phyloP scores from a whole-genome alignment of 163 green algal genomes.

The Scenedesmus sp. region DNA sequence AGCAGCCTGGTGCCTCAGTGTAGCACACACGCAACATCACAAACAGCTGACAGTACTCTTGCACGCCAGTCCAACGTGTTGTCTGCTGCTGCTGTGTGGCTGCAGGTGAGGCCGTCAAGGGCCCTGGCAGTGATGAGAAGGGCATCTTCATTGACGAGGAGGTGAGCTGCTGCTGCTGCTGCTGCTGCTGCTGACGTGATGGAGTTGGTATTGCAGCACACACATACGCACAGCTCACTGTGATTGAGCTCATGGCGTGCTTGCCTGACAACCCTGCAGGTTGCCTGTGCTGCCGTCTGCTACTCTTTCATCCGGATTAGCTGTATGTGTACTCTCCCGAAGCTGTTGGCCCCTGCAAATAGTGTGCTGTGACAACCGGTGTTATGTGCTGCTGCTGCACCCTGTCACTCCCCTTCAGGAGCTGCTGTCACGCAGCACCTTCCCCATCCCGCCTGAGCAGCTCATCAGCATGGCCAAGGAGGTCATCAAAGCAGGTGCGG shows the following conservation, averaged over 20 bases:
- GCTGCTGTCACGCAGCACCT: conserved; percentile 30
- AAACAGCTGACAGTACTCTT: too few species aligned
- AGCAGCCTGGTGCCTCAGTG: too few species aligned
- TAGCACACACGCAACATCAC: too few species aligned
- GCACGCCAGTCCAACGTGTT: neutral
- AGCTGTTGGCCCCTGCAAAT: neutral
- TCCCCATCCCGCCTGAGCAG: conserved; percentile 31
- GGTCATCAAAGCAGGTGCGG: conserved; percentile 25
- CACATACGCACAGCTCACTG: too few species aligned
- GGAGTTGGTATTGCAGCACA: too few species aligned
- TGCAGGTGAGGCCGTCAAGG: conserved; percentile 8
- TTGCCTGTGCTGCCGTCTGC: neutral
- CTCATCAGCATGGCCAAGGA: conserved; percentile 32
- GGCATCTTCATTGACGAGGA: conserved; percentile 26
- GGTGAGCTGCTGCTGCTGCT: neutral
- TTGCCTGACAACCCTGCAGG: too few species aligned
- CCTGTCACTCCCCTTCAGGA: neutral
- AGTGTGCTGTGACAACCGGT: neutral
- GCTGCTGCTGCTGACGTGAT: neutral
- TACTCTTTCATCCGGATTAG: neutral
- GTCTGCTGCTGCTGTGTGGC: too few species aligned
- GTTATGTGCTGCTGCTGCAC: neutral
- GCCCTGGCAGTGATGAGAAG: neutral
- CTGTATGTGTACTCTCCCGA: too few species aligned
- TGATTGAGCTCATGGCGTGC: too few species aligned